Evolutionary conservation across 768 basidiomycete genomes (phyloP).

Genomic region (Pholiota microspora): DNA sequence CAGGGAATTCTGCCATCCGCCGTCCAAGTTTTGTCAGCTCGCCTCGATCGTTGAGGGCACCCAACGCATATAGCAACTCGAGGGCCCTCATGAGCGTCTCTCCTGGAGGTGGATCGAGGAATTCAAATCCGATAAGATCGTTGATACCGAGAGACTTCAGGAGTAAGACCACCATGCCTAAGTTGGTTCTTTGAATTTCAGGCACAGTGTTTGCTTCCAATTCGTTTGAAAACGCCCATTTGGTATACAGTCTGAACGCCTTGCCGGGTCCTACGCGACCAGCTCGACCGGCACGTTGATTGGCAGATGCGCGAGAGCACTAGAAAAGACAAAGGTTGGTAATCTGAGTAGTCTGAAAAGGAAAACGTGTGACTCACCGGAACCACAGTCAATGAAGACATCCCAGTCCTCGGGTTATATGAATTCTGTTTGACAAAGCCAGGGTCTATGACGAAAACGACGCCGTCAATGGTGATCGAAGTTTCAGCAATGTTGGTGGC

Average conservation of each 20-base stretch:
- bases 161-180: slow-evolving; percentile 92
- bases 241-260: slow-evolving; percentile 97
- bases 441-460: slow-evolving; percentile 98
- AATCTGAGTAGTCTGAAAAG: background rate
- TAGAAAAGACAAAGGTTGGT: slow-evolving; percentile 24
- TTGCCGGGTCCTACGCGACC: slow-evolving; percentile 98
- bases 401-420: slow-evolving; percentile 97
- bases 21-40: slow-evolving; percentile 97
- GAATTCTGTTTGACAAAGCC: slow-evolving; percentile 99
- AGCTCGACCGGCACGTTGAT: slow-evolving; percentile 94
- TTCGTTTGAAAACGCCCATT: slow-evolving; percentile 97
- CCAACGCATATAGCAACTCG: slow-evolving; percentile 91
- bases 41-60: slow-evolving; percentile 93
- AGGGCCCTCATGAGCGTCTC: slow-evolving; percentile 96
- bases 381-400: slow-evolving; percentile 95
- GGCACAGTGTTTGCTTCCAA: slow-evolving; percentile 96
- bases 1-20: slow-evolving; percentile 98
- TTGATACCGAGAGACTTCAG: slow-evolving; percentile 98
- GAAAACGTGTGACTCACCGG: slow-evolving; percentile 56
- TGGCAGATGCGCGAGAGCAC: slow-evolving; percentile 97
- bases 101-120: slow-evolving; percentile 96
- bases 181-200: slow-evolving; percentile 98
- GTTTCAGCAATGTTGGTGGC: slow-evolving; percentile 99
- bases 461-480: slow-evolving; percentile 98
- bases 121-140: slow-evolving; percentile 97